These are phyloP conservation scores for Bullera alba DNA, from an alignment of 768 basidiomycete species.

Conservation along the genomic window DNA sequence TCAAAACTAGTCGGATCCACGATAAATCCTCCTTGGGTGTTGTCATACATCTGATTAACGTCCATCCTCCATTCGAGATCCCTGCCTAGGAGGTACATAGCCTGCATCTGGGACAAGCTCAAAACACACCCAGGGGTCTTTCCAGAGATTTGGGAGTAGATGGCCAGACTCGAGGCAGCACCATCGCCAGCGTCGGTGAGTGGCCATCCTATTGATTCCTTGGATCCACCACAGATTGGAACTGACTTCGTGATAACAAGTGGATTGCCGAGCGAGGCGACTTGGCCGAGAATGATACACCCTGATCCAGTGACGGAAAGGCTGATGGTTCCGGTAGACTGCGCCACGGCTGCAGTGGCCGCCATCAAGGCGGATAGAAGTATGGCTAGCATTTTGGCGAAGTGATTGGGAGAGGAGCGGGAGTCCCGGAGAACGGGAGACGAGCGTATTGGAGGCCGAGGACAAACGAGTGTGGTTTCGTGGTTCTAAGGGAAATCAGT, in stretches of 20 bases:
- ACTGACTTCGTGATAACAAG: constrained; percentile 11
- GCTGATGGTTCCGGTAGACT: constrained; percentile 15
- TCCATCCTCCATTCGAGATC: constrained; percentile 19
- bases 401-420: too few species aligned
- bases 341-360: constrained; percentile 4
- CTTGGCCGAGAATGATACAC: constrained; percentile 30
- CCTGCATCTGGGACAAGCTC: constrained; percentile 26
- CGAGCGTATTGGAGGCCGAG: too few species aligned
- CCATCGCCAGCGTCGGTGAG: constrained; percentile 18
- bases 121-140: constrained; percentile 20
- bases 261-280: constrained; percentile 13
- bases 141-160: constrained; percentile 18
- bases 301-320: constrained; percentile 7
- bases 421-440: too few species aligned
- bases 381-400: too few species aligned
- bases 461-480: too few species aligned
- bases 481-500: too few species aligned
- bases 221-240: constrained; percentile 20
- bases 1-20: constrained; percentile 12
- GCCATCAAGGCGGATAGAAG: too few species aligned
- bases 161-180: constrained; percentile 18
- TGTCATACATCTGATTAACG: constrained; percentile 22
- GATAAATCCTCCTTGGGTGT: constrained; percentile 13
- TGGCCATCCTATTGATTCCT: constrained; percentile 21
- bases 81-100: constrained; percentile 26